Percentiles rank a stretch among this genome's conserved stretches.
Conservation (phyloP, 2,329 filamentous ascomycete species). For the Sclerotinia spermophila region DNA sequence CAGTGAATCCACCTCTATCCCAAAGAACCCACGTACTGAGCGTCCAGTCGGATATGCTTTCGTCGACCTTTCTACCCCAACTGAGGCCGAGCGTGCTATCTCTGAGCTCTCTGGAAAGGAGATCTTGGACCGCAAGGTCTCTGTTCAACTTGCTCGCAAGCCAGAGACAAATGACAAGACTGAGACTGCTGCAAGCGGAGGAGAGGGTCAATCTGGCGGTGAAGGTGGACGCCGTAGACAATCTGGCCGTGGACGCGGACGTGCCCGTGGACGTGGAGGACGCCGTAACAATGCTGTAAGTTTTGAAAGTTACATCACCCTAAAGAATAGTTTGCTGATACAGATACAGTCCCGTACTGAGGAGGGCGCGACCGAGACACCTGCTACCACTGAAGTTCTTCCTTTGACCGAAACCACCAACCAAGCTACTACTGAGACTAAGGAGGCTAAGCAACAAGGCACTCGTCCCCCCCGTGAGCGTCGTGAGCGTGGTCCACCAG, state of each 20-base stretch:
- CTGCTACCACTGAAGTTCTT: constrained; percentile 51
- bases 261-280: constrained; percentile 63
- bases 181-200: constrained; percentile 66
- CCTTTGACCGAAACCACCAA: constrained; percentile 61
- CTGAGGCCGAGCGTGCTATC: constrained; percentile 94
- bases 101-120: constrained; percentile 94
- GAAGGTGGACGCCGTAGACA: constrained; percentile 62
- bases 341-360: constrained; percentile 31
- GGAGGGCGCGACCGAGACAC: constrained; percentile 46
- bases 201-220: constrained; percentile 64
- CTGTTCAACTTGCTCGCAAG: constrained; percentile 96
- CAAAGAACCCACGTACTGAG: constrained; percentile 98
- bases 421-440: constrained; percentile 47
- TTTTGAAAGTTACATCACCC: constrained; percentile 20
- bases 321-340: constrained; percentile 22
- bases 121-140: constrained; percentile 98
- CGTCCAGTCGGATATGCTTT: constrained; percentile 98
- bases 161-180: constrained; percentile 80
- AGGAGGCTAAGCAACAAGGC: constrained; percentile 39
- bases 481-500: constrained; percentile 86
- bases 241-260: constrained; percentile 64
- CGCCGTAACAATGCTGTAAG: constrained; percentile 60
- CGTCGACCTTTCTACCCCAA: constrained; percentile 92
- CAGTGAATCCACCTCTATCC: constrained; percentile 98
- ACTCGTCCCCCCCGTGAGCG: constrained; percentile 56